A percentile compares a stretch with the other conserved stretches of the same genome.
phyloP scores from a whole-genome alignment of 495 filamentous ascomycete genomes.

The Penicillium manginii region DNA sequence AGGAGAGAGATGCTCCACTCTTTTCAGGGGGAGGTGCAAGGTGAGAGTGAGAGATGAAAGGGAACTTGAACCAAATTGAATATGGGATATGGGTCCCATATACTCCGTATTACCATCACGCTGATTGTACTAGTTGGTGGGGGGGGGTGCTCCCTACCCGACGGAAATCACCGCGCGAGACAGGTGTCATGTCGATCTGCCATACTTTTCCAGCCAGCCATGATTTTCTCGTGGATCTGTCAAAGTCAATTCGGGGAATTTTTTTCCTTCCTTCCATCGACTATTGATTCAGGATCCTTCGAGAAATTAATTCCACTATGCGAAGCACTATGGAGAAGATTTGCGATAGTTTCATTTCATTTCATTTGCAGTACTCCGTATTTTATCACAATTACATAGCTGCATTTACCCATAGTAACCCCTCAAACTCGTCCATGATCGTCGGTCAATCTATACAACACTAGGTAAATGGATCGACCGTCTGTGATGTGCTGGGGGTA shows the following conservation, averaged over 20 bases:
- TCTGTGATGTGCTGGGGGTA: not conserved
- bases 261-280: not conserved
- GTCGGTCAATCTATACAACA: too few relatives aligned
- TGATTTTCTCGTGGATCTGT: not conserved
- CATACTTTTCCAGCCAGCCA: constrained; percentile 2
- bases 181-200: constrained; percentile 4
- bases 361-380: too few relatives aligned
- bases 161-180: not conserved
- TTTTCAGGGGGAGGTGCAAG: not conserved
- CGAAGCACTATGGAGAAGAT: too few relatives aligned
- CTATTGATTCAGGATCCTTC: not conserved
- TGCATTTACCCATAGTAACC: too few relatives aligned
- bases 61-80: too few relatives aligned
- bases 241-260: not conserved
- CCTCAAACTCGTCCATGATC: too few relatives aligned
- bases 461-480: not conserved
- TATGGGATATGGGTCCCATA: not conserved
- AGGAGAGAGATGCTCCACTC: not conserved
- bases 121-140: not conserved
- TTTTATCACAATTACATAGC: too few relatives aligned
- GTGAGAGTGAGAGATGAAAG: not conserved
- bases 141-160: not conserved
- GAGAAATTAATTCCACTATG: too few relatives aligned
- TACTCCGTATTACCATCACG: not conserved
- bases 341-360: too few relatives aligned